A percentile compares a stretch with the other conserved stretches of the same genome.
Conservation (phyloP, 176 grass and related monocot genomes). For the Rhynchospora pubera region DNA sequence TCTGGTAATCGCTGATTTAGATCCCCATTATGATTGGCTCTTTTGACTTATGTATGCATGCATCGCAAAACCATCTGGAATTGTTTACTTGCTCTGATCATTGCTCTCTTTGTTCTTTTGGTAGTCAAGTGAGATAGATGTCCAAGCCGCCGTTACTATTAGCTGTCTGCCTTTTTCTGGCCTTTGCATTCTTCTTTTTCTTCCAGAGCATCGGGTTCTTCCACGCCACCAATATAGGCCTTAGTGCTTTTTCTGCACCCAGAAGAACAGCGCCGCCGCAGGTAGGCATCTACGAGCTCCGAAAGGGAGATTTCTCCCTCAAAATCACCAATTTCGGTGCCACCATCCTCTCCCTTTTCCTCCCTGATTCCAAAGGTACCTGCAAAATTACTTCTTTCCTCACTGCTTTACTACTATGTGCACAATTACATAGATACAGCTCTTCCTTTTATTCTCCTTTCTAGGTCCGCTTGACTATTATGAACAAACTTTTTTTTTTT, state of each 20-base stretch:
- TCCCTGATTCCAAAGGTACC: constrained; percentile 80
- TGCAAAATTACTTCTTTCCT: not conserved
- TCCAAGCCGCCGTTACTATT: constrained; percentile 27
- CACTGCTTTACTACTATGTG: too few relatives aligned
- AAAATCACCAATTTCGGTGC: constrained; percentile 82
- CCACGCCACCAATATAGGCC: not conserved
- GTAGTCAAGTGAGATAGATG: constrained; percentile 16
- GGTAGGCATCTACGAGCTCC: constrained; percentile 68
- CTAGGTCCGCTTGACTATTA: too few relatives aligned
- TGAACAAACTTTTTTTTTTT: not conserved
- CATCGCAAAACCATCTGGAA: too few relatives aligned
- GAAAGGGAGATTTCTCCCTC: constrained; percentile 60
- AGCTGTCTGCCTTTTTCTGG: not conserved
- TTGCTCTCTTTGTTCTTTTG: too few relatives aligned
- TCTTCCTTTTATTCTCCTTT: too few relatives aligned
- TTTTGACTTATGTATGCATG: too few relatives aligned
- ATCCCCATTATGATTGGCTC: too few relatives aligned
- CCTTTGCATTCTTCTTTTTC: constrained; percentile 26
- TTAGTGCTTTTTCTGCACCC: constrained; percentile 5
- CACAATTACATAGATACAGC: too few relatives aligned
- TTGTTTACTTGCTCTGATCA: too few relatives aligned
- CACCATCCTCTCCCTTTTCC: constrained; percentile 53
- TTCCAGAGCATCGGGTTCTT: constrained; percentile 23
- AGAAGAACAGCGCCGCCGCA: constrained; percentile 16
- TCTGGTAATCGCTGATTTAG: too few relatives aligned